These are phyloP conservation scores for Stenogyne calaminthoides DNA, from an alignment of 305 asterid species.

Conservation along the genomic window DNA sequence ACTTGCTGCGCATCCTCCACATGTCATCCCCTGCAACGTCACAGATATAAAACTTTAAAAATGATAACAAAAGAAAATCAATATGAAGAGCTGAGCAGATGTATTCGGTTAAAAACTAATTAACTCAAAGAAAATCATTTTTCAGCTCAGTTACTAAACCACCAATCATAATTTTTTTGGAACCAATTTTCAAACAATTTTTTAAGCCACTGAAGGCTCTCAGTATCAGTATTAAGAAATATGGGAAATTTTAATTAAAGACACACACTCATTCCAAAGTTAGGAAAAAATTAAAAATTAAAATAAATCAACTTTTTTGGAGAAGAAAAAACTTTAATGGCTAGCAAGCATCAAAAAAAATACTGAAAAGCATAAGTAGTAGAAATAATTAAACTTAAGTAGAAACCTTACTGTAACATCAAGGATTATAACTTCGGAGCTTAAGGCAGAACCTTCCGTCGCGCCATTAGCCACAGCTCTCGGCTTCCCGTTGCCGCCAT, in stretches of 20 bases:
- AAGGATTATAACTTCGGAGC: slow-evolving; percentile 83
- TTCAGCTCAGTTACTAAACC: slow-evolving; percentile 6
- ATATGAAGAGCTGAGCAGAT: neutral
- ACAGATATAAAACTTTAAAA: neutral
- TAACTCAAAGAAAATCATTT: neutral
- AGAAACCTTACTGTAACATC: slow-evolving; percentile 77
- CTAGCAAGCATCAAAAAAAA: neutral
- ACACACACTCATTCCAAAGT: neutral
- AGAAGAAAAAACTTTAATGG: neutral
- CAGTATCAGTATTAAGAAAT: neutral
- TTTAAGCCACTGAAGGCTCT: neutral
- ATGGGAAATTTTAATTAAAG: neutral
- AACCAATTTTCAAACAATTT: neutral
- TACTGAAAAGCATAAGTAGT: neutral
- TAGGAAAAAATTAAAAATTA: neutral
- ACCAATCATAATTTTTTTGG: neutral
- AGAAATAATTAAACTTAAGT: slow-evolving; percentile 14
- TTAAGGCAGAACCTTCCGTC: slow-evolving; percentile 59
- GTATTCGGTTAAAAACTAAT: neutral
- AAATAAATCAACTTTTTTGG: neutral
- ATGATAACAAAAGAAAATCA: neutral
- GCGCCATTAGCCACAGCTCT: slow-evolving; percentile 55
- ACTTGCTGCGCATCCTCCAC: slow-evolving; percentile 70
- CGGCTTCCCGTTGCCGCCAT: slow-evolving; percentile 60
- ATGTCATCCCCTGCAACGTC: slow-evolving; percentile 60